Evolutionary conservation across 2,329 filamentous ascomycete species (phyloP).

Genomic region (Pezicula carpinea): DNA sequence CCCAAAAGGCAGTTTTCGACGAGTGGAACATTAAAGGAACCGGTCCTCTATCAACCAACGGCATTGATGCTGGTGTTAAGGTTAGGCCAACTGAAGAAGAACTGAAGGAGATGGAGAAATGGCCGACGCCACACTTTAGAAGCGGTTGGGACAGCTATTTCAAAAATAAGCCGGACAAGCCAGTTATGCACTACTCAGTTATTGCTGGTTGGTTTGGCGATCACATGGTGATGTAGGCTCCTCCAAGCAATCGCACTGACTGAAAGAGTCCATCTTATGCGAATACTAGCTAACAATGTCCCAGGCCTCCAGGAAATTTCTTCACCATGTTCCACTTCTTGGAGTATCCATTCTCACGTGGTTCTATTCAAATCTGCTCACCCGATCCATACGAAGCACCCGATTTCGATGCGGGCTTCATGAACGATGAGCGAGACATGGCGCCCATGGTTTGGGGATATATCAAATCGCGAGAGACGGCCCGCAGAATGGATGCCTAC

Average conservation of each 20-base stretch:
- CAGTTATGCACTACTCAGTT: conserved; percentile 80
- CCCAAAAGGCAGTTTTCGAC: conserved; percentile 67
- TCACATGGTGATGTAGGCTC: conserved; percentile 51
- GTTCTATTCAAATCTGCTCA: conserved; percentile 66
- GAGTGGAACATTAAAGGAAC: conserved; percentile 79
- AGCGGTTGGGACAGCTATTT: conserved; percentile 79
- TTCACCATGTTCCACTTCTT: conserved; percentile 71
- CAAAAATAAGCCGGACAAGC: conserved; percentile 80
- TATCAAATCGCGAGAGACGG: conserved; percentile 74
- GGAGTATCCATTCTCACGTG: conserved; percentile 72
- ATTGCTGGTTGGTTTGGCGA: conserved; percentile 62
- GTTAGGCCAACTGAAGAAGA: conserved; percentile 67
- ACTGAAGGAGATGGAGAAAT: conserved; percentile 61
- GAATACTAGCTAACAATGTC: conserved; percentile 17
- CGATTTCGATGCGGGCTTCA: conserved; percentile 78
- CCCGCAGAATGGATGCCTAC: conserved; percentile 72
- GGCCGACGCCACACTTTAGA: conserved; percentile 71
- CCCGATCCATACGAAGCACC: conserved; percentile 68
- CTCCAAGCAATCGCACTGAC: no score
- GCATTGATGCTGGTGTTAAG: conserved; percentile 77
- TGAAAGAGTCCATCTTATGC: background rate
- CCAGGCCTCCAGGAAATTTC: conserved; percentile 70
- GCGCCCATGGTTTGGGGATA: conserved; percentile 81
- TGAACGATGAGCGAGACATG: conserved; percentile 84
- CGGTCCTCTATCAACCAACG: conserved; percentile 71